A percentile compares a stretch with the other conserved stretches of the same genome.
phyloP scores from a whole-genome alignment of 768 basidiomycete species.

The Stropharia rugosoannulata region DNA sequence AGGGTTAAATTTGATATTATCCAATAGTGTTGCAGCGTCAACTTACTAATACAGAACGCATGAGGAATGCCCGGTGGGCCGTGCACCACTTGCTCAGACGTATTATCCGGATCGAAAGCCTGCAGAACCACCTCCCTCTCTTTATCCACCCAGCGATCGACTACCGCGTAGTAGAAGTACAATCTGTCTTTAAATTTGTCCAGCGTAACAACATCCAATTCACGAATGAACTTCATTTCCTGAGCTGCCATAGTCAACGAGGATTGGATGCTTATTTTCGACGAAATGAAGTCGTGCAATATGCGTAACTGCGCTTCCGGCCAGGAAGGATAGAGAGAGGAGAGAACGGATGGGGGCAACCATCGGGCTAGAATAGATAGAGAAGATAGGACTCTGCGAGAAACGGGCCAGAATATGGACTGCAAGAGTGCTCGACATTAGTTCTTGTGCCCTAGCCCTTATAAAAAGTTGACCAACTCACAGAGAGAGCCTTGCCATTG shows the following conservation, averaged over 20 bases:
- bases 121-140: conserved; percentile 45
- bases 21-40: background rate
- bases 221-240: conserved; percentile 63
- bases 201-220: conserved; percentile 48
- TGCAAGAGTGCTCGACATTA: conserved; percentile 17
- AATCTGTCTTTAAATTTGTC: conserved; percentile 34
- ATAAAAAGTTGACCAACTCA: conserved; percentile 29
- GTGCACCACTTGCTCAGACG: conserved; percentile 37
- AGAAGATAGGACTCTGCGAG: conserved; percentile 36
- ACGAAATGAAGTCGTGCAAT: conserved; percentile 48
- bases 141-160: conserved; percentile 70
- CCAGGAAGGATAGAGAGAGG: conserved; percentile 47
- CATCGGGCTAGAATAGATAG: conserved; percentile 45
- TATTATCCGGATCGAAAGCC: conserved; percentile 33
- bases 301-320: conserved; percentile 45
- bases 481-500: conserved; percentile 59
- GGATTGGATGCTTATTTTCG: conserved; percentile 50
- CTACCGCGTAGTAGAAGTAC: conserved; percentile 57
- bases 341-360: conserved; percentile 36
- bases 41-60: conserved; percentile 73
- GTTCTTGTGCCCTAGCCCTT: background rate
- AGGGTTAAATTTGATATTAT: no score
- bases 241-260: conserved; percentile 61
- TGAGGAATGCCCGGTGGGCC: conserved; percentile 56
- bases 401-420: conserved; percentile 51